Percentiles rank a stretch among this genome's conserved stretches.
Evolutionary conservation across 2,329 filamentous ascomycete genomes (phyloP).

Genomic region (Fusarium setosum): DNA sequence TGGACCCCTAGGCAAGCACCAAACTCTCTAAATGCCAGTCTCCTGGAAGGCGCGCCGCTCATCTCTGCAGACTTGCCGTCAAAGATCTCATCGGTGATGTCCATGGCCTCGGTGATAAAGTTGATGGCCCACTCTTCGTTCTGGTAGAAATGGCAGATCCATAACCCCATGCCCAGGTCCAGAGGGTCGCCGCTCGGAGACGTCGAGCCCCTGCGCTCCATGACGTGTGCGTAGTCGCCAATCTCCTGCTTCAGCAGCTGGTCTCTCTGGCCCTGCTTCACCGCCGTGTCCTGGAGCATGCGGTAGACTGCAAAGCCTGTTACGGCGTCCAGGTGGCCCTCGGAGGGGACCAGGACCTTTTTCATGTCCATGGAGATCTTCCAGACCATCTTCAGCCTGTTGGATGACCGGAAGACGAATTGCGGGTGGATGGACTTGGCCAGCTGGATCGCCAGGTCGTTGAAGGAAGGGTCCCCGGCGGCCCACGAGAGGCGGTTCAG

Average conservation of each 20-base stretch:
- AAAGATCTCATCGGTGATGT: conserved; percentile 40
- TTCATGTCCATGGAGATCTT: conserved; percentile 64
- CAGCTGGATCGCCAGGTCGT: conserved; percentile 62
- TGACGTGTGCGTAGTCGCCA: conserved; percentile 61
- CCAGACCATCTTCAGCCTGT: conserved; percentile 60
- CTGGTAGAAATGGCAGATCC: conserved; percentile 63
- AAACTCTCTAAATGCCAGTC: conserved; percentile 66
- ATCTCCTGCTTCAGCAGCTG: conserved; percentile 59
- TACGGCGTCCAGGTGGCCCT: conserved; percentile 67
- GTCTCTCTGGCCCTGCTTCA: conserved; percentile 38
- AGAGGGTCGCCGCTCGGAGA: conserved; percentile 61
- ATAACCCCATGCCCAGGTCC: conserved; percentile 70
- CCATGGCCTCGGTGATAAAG: conserved; percentile 47
- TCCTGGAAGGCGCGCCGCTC: conserved; percentile 37
- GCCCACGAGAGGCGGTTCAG: conserved; percentile 64
- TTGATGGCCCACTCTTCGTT: conserved; percentile 60
- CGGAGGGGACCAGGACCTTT: conserved; percentile 57
- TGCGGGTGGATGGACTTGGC: conserved; percentile 63
- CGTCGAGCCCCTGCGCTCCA: conserved; percentile 56
- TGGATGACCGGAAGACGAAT: conserved; percentile 54
- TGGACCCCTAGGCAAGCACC: conserved; percentile 63
- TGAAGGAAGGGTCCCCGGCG: conserved; percentile 58
- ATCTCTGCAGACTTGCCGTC: conserved; percentile 30
- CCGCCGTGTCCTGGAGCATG: conserved; percentile 57
- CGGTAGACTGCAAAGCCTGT: conserved; percentile 64